Percentiles rank a stretch among this genome's conserved stretches.
These are phyloP conservation scores for Desmodesmus armatus DNA, from an alignment of 139 green algal genomes.

Conservation along the genomic window DNA sequence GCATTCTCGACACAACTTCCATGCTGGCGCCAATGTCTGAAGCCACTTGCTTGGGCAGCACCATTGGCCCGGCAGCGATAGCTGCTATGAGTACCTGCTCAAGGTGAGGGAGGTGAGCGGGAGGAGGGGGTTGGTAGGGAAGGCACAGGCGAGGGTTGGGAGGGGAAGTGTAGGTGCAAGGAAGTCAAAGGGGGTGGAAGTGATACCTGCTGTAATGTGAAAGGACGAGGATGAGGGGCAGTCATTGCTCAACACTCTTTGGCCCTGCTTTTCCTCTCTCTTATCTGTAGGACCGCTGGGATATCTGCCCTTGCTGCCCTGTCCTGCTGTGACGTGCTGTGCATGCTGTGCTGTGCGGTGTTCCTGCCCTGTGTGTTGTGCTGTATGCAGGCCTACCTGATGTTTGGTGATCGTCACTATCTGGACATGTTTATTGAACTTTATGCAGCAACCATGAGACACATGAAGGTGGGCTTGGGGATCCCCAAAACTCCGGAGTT, in stretches of 20 bases:
- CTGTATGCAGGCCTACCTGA: conserved; percentile 74
- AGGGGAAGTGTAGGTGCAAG: too few relatives aligned
- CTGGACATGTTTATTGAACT: conserved; percentile 78
- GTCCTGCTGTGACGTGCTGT: background rate
- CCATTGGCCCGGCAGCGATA: conserved; percentile 88
- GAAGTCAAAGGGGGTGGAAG: too few relatives aligned
- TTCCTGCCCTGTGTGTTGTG: background rate
- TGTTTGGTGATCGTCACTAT: conserved; percentile 81
- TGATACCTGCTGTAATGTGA: too few relatives aligned
- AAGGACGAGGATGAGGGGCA: background rate
- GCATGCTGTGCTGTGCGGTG: background rate
- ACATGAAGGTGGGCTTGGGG: conserved; percentile 57
- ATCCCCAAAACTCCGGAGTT: background rate
- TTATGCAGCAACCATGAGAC: conserved; percentile 71
- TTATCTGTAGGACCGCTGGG: too few relatives aligned
- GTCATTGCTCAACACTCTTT: background rate
- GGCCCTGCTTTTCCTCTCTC: too few relatives aligned
- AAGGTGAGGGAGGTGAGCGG: conserved; percentile 77
- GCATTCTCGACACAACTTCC: too few relatives aligned
- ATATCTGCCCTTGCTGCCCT: background rate
- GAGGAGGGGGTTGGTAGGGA: too few relatives aligned
- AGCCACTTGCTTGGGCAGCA: conserved; percentile 67
- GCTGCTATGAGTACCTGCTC: conserved; percentile 94
- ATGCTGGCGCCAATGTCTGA: conserved; percentile 80
- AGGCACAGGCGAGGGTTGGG: too few relatives aligned